Evolutionary conservation across 2,329 filamentous ascomycete genomes (phyloP).

Genomic region (Penicillium nordicum): DNA sequence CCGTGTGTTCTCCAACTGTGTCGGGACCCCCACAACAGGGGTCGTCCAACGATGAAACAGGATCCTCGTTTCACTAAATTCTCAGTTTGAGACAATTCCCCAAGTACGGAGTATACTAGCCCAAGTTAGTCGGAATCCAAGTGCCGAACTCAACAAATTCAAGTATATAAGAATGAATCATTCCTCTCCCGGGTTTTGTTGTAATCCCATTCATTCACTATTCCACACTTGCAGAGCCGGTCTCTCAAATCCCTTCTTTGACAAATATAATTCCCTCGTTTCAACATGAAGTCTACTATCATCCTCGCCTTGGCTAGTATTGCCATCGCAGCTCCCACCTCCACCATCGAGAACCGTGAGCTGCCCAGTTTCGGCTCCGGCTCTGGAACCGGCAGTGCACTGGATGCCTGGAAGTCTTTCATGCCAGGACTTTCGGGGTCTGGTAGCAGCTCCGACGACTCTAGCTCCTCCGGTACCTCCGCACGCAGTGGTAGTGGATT

Average conservation of each 20-base stretch:
- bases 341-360: constrained; percentile 24
- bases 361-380: constrained; percentile 10
- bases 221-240: constrained; percentile 14
- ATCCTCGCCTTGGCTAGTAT: constrained; percentile 21
- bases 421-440: background rate
- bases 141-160: background rate
- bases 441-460: background rate
- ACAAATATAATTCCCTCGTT: background rate
- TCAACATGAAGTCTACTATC: constrained; percentile 24
- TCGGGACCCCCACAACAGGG: background rate
- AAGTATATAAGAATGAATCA: background rate
- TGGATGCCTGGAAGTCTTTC: constrained; percentile 5
- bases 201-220: background rate
- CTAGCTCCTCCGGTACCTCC: background rate
- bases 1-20: background rate
- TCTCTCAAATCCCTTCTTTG: constrained; percentile 10
- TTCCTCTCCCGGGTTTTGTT: background rate
- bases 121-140: background rate
- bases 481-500: background rate
- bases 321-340: constrained; percentile 25
- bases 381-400: constrained; percentile 11
- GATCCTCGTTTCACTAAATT: background rate
- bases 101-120: background rate
- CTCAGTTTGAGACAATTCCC: background rate
- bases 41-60: background rate